phyloP scores from a whole-genome alignment of 768 basidiomycete species.

The Lyophyllum semitale region DNA sequence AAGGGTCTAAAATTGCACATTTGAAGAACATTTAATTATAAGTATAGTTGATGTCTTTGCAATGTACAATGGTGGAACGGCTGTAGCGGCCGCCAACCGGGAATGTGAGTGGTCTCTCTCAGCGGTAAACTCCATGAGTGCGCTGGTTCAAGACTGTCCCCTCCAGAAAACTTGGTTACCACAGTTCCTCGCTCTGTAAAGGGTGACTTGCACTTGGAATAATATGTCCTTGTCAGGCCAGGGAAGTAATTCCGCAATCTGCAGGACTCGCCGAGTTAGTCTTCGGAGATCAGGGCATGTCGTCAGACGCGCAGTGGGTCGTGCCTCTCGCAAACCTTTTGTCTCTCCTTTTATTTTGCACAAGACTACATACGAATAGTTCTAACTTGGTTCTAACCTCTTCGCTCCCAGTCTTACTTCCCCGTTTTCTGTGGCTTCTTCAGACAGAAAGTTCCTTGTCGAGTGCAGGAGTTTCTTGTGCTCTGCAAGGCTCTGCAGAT shows the following conservation, averaged over 20 bases:
- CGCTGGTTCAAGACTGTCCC: constrained; percentile 94
- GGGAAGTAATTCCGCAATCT: constrained; percentile 94
- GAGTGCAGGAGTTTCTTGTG: too few relatives aligned
- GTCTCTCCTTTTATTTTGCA: not conserved
- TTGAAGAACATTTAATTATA: not conserved
- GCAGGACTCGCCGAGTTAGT: constrained; percentile 89
- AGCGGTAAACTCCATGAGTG: constrained; percentile 68
- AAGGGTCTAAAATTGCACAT: not conserved
- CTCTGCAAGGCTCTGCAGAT: too few relatives aligned
- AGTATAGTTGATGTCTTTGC: accelerated
- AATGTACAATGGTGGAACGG: constrained; percentile 61
- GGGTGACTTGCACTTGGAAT: constrained; percentile 70
- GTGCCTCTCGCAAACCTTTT: constrained; percentile 82
- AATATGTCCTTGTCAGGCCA: constrained; percentile 83
- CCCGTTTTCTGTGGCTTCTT: too few relatives aligned
- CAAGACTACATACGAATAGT: not conserved
- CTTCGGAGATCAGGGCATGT: constrained; percentile 85
- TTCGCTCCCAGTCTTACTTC: too few relatives aligned
- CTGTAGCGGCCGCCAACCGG: constrained; percentile 81
- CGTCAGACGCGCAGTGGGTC: constrained; percentile 84
- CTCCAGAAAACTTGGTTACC: constrained; percentile 94
- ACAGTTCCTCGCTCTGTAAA: constrained; percentile 68
- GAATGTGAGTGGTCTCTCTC: constrained; percentile 71
- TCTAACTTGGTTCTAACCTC: too few relatives aligned
- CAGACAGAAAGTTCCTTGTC: too few relatives aligned